Conservation (phyloP, 257 asterid genomes). For the Solanum bulbocastanum region DNA sequence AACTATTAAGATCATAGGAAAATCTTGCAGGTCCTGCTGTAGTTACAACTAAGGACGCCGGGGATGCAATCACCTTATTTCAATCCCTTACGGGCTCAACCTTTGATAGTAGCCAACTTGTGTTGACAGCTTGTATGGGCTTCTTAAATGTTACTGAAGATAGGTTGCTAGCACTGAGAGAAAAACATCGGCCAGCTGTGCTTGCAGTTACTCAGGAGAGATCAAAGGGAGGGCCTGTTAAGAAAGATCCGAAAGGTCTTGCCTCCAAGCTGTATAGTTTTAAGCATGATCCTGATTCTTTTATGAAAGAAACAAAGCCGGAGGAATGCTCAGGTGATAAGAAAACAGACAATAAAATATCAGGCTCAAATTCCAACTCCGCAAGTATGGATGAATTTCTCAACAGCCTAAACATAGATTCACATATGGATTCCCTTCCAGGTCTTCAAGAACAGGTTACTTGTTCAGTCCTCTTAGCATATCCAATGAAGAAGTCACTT, state of each 20-base stretch:
- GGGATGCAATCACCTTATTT: slow-evolving; percentile 73
- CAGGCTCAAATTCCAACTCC: slow-evolving; percentile 29
- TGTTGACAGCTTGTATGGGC: slow-evolving; percentile 90
- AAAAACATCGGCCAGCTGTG: slow-evolving; percentile 67
- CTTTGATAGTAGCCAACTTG: slow-evolving; percentile 95
- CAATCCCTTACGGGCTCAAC: slow-evolving; percentile 82
- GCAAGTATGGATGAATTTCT: slow-evolving; percentile 43
- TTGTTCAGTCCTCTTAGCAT: neutral
- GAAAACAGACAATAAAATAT: slow-evolving; percentile 7
- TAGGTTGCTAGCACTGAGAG: slow-evolving; percentile 51
- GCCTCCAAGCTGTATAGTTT: slow-evolving; percentile 81
- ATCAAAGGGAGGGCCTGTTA: slow-evolving; percentile 40
- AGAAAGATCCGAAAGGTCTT: slow-evolving; percentile 66
- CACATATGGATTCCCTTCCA: slow-evolving; percentile 68
- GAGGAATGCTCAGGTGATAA: slow-evolving; percentile 32
- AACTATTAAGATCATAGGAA: neutral
- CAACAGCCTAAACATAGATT: slow-evolving; percentile 32
- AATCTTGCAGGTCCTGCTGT: slow-evolving; percentile 66
- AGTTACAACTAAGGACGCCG: slow-evolving; percentile 78
- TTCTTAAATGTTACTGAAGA: slow-evolving; percentile 62
- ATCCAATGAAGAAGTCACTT: neutral
- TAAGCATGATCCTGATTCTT: slow-evolving; percentile 49
- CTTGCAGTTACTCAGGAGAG: slow-evolving; percentile 56
- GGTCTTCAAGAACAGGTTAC: slow-evolving; percentile 85
- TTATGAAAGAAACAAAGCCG: slow-evolving; percentile 28